Percentiles rank a stretch among this genome's conserved stretches.
Conservation (phyloP, 2,329 filamentous ascomycete species). For the Gnomoniopsis smithogilvyi region DNA sequence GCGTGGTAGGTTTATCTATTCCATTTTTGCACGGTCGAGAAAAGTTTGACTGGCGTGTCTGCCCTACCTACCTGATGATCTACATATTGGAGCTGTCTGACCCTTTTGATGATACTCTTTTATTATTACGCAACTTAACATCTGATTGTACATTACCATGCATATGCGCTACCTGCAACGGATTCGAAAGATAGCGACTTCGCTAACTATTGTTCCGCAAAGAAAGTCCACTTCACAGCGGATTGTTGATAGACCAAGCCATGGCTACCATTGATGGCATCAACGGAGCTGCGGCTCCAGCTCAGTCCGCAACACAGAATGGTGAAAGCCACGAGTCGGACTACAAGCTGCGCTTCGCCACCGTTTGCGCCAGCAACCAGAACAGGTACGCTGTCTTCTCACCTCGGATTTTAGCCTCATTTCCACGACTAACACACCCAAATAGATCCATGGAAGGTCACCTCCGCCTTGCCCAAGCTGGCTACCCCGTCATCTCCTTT, state of each 20-base stretch:
- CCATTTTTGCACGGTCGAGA: not conserved
- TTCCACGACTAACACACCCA: slow-evolving; percentile 14
- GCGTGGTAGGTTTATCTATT: not conserved
- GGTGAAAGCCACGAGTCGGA: slow-evolving; percentile 47
- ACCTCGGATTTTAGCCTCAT: not conserved
- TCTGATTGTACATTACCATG: slow-evolving; percentile 20
- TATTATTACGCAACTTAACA: slow-evolving; percentile 32
- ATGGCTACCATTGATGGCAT: slow-evolving; percentile 30
- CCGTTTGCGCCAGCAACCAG: slow-evolving; percentile 98
- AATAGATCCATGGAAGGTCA: slow-evolving; percentile 98
- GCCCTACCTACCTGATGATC: slow-evolving; percentile 48
- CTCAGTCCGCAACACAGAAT: slow-evolving; percentile 32
- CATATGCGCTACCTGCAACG: not conserved
- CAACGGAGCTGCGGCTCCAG: slow-evolving; percentile 33
- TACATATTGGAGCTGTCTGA: slow-evolving; percentile 72
- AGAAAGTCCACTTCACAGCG: not conserved
- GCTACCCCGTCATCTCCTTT: slow-evolving; percentile 96
- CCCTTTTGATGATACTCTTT: slow-evolving; percentile 52
- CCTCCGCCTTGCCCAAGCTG: slow-evolving; percentile 77
- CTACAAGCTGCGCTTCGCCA: slow-evolving; percentile 96
- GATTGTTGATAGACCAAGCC: slow-evolving; percentile 21
- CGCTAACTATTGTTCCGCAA: not conserved
- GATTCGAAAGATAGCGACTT: not conserved
- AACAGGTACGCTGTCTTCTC: slow-evolving; percentile 63
- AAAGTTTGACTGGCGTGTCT: not conserved